A percentile compares a stretch with the other conserved stretches of the same genome.
Conservation (phyloP, 495 filamentous ascomycete species). For the Xylaria castorea region DNA sequence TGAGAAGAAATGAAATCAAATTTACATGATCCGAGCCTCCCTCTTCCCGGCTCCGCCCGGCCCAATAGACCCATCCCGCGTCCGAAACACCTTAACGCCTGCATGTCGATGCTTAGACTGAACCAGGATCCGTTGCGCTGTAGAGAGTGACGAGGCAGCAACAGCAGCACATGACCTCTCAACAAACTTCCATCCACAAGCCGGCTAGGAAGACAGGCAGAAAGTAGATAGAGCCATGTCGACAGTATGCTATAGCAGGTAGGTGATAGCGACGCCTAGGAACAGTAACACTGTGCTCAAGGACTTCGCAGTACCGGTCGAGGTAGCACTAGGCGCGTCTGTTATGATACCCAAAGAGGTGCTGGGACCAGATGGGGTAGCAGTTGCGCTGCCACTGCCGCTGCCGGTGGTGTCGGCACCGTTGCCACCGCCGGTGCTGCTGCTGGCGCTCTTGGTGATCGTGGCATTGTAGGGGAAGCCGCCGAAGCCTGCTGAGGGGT, state of each 20-base stretch:
- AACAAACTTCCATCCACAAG: background rate
- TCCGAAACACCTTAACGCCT: slow-evolving; percentile 5
- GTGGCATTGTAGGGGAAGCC: slow-evolving; percentile 18
- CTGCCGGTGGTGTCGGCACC: slow-evolving; percentile 22
- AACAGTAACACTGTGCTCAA: slow-evolving; percentile 32
- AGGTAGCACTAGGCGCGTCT: slow-evolving; percentile 22
- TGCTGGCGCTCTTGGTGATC: background rate
- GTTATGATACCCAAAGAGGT: slow-evolving; percentile 33
- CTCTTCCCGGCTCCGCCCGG: background rate
- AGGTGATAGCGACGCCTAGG: slow-evolving; percentile 28
- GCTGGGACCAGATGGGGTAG: slow-evolving; percentile 35
- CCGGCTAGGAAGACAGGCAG: background rate
- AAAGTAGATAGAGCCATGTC: background rate
- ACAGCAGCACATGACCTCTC: background rate
- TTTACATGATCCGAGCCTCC: background rate
- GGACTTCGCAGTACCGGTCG: slow-evolving; percentile 19
- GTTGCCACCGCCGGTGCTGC: slow-evolving; percentile 22
- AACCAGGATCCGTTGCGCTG: background rate
- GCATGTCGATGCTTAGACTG: background rate
- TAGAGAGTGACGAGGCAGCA: background rate
- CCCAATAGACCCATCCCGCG: background rate
- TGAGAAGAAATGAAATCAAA: background rate
- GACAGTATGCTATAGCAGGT: slow-evolving; percentile 23
- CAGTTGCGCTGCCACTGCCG: slow-evolving; percentile 28
- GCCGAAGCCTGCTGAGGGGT: slow-evolving; percentile 1